phyloP scores from a whole-genome alignment of 2,329 filamentous ascomycete genomes.

The Dactylellina cionopaga region DNA sequence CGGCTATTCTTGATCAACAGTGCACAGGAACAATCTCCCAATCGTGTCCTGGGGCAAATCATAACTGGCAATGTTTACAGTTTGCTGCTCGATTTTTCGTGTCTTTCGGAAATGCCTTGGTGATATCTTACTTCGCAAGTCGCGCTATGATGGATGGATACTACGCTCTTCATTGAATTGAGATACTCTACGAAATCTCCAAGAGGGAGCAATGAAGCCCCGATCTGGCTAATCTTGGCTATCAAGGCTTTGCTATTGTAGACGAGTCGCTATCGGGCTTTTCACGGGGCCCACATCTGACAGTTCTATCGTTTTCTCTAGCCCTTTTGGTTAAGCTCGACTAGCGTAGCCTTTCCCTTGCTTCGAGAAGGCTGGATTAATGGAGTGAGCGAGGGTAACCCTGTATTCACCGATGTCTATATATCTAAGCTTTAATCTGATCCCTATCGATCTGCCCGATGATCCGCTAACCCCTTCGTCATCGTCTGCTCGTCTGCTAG shows the following conservation, averaged over 20 bases:
- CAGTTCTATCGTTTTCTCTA: too few relatives aligned
- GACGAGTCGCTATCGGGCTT: too few relatives aligned
- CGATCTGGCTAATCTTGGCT: too few relatives aligned
- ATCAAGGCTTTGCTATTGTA: too few relatives aligned
- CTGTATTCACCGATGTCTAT: slow-evolving; percentile 11
- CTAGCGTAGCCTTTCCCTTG: slow-evolving; percentile 1
- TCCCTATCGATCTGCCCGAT: slow-evolving; percentile 53
- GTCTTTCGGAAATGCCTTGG: not conserved
- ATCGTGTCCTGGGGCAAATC: not conserved
- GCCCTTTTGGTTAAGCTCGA: too few relatives aligned
- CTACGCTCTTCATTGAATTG: too few relatives aligned
- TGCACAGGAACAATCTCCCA: not conserved
- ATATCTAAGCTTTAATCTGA: slow-evolving; percentile 47
- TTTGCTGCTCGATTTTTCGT: not conserved
- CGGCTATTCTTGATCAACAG: not conserved
- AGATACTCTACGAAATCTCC: too few relatives aligned
- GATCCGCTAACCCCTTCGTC: slow-evolving; percentile 52
- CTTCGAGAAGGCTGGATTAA: slow-evolving; percentile 45
- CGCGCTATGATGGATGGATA: too few relatives aligned
- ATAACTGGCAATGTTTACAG: not conserved
- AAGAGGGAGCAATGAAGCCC: too few relatives aligned
- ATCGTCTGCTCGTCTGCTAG: slow-evolving; percentile 36
- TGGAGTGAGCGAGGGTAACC: slow-evolving; percentile 26
- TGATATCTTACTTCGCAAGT: not conserved
- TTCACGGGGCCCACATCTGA: too few relatives aligned